Percentiles rank a stretch among this genome's conserved stretches.
These are phyloP conservation scores for Acacia confusa DNA, from an alignment of 306 rosid species.

Conservation along the genomic window DNA sequence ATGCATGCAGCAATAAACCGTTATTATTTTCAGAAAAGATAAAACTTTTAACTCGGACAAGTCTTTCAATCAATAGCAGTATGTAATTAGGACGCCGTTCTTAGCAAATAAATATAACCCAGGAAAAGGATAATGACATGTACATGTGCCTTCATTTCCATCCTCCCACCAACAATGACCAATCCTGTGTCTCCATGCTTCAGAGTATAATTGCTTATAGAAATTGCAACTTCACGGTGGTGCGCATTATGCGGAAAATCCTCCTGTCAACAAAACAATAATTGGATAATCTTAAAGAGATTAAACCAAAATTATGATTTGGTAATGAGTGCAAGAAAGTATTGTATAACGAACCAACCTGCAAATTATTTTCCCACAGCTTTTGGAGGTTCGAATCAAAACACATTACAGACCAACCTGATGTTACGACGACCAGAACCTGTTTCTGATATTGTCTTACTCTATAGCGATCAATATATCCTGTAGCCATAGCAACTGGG, in stretches of 20 bases:
- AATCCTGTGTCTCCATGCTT: conserved; percentile 95
- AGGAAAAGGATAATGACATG: conserved; percentile 27
- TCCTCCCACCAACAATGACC: conserved; percentile 93
- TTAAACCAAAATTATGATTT: neutral
- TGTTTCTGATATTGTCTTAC: conserved; percentile 68
- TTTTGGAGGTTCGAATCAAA: conserved; percentile 88
- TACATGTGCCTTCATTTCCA: conserved; percentile 97
- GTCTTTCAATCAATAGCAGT: too few relatives aligned
- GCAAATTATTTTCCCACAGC: conserved; percentile 92
- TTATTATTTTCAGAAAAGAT: neutral
- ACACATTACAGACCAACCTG: conserved; percentile 98
- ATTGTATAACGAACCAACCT: conserved; percentile 53
- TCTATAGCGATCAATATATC: conserved; percentile 69
- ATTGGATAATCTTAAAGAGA: neutral
- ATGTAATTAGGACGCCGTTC: neutral
- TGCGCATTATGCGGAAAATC: conserved; percentile 97
- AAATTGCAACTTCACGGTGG: conserved; percentile 89
- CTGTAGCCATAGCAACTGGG: conserved; percentile 94
- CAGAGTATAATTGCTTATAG: conserved; percentile 80
- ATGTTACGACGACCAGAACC: conserved; percentile 92
- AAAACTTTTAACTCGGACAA: too few relatives aligned
- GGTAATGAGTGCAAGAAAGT: neutral
- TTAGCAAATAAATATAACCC: conserved; percentile 9
- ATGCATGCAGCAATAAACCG: neutral
- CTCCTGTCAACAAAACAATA: conserved; percentile 41